Base-by-base conservation (phyloP, 2,329 filamentous ascomycete genomes). In the Diaporthe sp. region DNA sequence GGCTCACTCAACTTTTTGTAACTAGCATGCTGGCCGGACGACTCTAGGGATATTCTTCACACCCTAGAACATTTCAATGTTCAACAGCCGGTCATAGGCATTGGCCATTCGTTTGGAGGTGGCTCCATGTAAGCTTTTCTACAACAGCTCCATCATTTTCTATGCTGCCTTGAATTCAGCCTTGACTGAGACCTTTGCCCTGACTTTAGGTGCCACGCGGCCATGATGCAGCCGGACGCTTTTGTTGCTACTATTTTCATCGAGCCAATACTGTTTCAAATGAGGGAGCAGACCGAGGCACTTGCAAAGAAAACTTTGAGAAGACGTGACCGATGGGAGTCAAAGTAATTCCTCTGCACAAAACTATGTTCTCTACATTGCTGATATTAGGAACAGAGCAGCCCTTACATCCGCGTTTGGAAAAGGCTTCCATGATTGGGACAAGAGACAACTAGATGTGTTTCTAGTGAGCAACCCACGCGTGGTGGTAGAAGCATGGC, bases 41-140 rank as follows among this genome's bases (percentile, higher is more conserved):
- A 71, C 28, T 76, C 75, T 10, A 39, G 75, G 25, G 75, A 76
- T 20, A 74, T 76, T 22, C 75, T 76, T 28, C 58, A 49, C 28
- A 37, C 65, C 1, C 13, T 76, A 9, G n/a, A 74, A 15, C 13
- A 55, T 51, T 51, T 76, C n/a, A 28, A 58, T 20, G 71, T n/a
- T 17, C 25, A 65, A 31, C n/a, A 74, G 34, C 75, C 71, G 1
- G 57, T 74, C 6, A 42, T 76, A 61, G 75, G 75, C 47, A 71
- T 76, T 6, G 75, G 75, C 2, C 75, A 76, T 55, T 76, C 75
- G 2, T 76, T 71, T 20, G 75, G 75, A 44, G 71, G 75, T 42
- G 75, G 75, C 17, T 39, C 55, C 25, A 42, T 76, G 75, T 76
- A 57, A 51, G 71, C 39, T 25, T 15, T 37, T 25, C 28, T 17